Conservation (phyloP, 768 basidiomycete species). For the Boletus coccyginus region DNA sequence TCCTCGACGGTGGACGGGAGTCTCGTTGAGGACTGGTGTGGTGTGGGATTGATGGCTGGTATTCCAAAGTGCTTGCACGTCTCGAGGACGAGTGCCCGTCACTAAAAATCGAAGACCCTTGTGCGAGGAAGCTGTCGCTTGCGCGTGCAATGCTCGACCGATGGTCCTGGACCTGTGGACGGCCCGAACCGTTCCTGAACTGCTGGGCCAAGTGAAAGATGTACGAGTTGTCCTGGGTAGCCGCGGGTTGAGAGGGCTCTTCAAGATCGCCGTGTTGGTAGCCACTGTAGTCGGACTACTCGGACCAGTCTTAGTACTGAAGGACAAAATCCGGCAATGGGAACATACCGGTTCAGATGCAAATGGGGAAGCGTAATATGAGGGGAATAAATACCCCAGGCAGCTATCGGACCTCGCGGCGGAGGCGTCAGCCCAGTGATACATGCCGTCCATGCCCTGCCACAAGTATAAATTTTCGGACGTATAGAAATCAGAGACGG, state of each 20-base stretch:
- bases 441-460: slow-evolving; percentile 27
- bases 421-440: slow-evolving; percentile 28
- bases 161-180: slow-evolving; percentile 29
- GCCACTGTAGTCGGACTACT: slow-evolving; percentile 16
- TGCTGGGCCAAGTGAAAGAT: slow-evolving; percentile 25
- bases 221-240: slow-evolving; percentile 20
- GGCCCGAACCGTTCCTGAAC: slow-evolving; percentile 14
- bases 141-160: slow-evolving; percentile 32
- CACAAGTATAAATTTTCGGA: slow-evolving; percentile 29
- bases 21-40: slow-evolving; percentile 18
- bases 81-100: slow-evolving; percentile 21
- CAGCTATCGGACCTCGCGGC: slow-evolving; percentile 24
- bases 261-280: slow-evolving; percentile 19
- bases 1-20: slow-evolving; percentile 27
- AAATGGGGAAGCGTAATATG: slow-evolving; percentile 14
- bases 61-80: slow-evolving; percentile 17
- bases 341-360: slow-evolving; percentile 22
- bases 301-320: slow-evolving; percentile 1
- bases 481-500: slow-evolving; percentile 22
- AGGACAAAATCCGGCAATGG: neutral
- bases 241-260: slow-evolving; percentile 4
- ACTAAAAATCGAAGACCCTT: slow-evolving; percentile 30
- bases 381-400: slow-evolving; percentile 16
- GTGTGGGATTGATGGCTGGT: slow-evolving; percentile 10
- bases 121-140: slow-evolving; percentile 32